phyloP scores from a whole-genome alignment of 225 moss, liverwort and hornwort genomes.

The Thuidium tamariscinum region DNA sequence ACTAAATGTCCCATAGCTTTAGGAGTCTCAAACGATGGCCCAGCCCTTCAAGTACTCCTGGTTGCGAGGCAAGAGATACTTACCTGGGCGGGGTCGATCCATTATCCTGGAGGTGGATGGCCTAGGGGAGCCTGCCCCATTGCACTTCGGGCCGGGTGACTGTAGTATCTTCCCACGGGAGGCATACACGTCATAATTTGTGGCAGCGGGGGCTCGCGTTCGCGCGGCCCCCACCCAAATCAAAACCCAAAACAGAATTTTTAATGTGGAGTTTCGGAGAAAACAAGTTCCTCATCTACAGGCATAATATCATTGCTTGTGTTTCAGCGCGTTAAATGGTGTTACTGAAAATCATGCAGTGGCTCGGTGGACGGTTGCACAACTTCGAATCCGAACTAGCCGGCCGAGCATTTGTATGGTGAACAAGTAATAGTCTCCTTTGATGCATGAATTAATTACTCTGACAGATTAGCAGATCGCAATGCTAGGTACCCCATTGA shows the following conservation, averaged over 20 bases:
- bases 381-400: not conserved
- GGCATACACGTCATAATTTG: not conserved
- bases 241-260: not conserved
- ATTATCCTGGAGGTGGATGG: accelerated
- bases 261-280: accelerated
- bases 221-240: not conserved
- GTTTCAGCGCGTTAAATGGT: too few species aligned
- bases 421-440: not conserved
- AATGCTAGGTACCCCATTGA: too few species aligned
- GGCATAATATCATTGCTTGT: accelerated
- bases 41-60: not conserved
- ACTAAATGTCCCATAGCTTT: not conserved
- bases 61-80: accelerated
- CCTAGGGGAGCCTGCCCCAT: not conserved
- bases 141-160: not conserved
- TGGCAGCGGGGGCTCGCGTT: not conserved
- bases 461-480: not conserved
- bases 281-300: accelerated
- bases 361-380: not conserved
- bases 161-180: not conserved
- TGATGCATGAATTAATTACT: not conserved
- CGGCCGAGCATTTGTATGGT: not conserved
- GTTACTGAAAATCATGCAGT: too few species aligned
- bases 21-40: accelerated
- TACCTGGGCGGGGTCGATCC: not conserved